phyloP scores from a whole-genome alignment of 345 rosid genomes.

The Chamaenerion angustifolium region DNA sequence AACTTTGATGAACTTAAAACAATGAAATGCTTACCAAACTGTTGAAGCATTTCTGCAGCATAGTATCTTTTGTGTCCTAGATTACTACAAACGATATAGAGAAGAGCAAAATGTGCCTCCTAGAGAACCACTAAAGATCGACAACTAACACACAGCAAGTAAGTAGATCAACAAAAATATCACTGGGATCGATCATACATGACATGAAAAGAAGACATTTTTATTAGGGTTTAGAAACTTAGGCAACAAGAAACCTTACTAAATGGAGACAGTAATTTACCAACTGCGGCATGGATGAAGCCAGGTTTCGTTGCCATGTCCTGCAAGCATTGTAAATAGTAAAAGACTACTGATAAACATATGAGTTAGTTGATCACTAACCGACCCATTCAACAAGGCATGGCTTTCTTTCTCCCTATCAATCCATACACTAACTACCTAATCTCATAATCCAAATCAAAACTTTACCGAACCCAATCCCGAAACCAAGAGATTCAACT shows the following conservation, averaged over 20 bases:
- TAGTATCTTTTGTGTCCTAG: conserved; percentile 16
- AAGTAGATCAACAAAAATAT: conserved; percentile 25
- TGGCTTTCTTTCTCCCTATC: too few relatives aligned
- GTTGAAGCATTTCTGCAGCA: conserved; percentile 13
- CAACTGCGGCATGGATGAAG: conserved; percentile 23
- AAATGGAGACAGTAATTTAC: conserved; percentile 14
- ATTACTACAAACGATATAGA: conserved; percentile 23
- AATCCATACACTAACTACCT: too few relatives aligned
- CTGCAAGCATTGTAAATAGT: too few relatives aligned
- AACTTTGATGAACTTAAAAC: too few relatives aligned
- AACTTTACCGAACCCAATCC: too few relatives aligned
- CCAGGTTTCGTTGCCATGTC: conserved; percentile 31
- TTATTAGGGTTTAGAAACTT: background rate
- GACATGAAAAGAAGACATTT: conserved; percentile 5
- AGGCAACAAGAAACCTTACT: background rate
- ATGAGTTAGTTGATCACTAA: too few relatives aligned
- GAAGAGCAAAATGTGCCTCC: conserved; percentile 24
- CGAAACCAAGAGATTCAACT: too few relatives aligned
- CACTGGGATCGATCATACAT: conserved; percentile 26
- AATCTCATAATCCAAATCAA: too few relatives aligned
- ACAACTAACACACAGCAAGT: conserved; percentile 24
- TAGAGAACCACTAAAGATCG: conserved; percentile 23
- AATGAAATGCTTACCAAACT: conserved; percentile 17
- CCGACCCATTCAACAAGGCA: too few relatives aligned
- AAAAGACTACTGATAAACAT: too few relatives aligned